Conservation (phyloP, 139 green algal genomes). For the Trebouxia sp. region DNA sequence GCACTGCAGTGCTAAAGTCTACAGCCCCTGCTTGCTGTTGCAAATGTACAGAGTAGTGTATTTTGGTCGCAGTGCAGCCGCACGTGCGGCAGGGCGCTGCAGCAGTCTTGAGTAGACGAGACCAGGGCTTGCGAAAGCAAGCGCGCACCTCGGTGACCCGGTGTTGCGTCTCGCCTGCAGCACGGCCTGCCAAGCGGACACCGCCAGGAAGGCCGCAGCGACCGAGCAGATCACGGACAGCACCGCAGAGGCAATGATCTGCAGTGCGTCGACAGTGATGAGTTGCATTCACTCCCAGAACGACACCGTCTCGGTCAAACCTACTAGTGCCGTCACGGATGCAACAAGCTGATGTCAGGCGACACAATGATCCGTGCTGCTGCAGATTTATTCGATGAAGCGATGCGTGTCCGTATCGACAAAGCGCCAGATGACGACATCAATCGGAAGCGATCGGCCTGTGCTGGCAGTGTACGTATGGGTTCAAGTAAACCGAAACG, state of each 20-base stretch:
- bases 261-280: neutral
- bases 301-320: too few relatives aligned
- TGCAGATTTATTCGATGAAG: too few relatives aligned
- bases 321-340: too few relatives aligned
- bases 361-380: too few relatives aligned
- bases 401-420: too few relatives aligned
- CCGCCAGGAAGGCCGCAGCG: neutral
- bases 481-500: conserved; percentile 1
- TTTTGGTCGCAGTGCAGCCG: too few relatives aligned
- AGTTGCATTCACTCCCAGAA: neutral
- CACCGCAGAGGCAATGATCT: neutral
- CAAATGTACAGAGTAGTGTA: too few relatives aligned
- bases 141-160: neutral
- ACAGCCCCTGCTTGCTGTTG: neutral
- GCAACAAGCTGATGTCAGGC: too few relatives aligned
- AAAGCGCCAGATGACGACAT: too few relatives aligned
- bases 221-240: neutral
- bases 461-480: neutral
- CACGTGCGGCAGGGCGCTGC: too few relatives aligned
- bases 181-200: neutral
- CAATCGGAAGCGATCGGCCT: neutral
- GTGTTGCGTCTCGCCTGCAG: neutral
- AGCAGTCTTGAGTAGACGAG: neutral
- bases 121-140: neutral
- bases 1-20: too few relatives aligned